Base-by-base conservation (phyloP, 2,329 filamentous ascomycete genomes). In the Aureobasidium melanogenum region DNA sequence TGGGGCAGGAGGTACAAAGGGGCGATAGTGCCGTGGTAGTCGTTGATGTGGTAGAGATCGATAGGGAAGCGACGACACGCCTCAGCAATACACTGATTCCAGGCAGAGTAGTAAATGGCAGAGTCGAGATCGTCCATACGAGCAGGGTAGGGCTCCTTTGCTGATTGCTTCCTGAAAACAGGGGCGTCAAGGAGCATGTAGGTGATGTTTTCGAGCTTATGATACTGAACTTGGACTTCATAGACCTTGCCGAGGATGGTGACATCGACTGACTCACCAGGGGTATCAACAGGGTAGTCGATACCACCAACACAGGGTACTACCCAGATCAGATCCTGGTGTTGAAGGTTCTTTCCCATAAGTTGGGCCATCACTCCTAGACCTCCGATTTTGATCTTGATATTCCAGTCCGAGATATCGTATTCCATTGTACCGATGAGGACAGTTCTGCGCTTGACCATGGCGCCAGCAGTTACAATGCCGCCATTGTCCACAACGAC, bases 391-490 rank as follows among this genome's bases (percentile, higher is more conserved):
- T 88, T 88, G 73, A 88, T 84, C 72, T 86, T 88, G 73, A 88
- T 85, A 4, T 73, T 78, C 83, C 85, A 88, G 68, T 88, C 85
- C 60, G 85, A 83, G 63, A 88, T 87, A 64, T 88, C 84, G 71
- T 88, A 88, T 24, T 88, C 85, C 83, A 88, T 87, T 7, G 85
- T 88, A 14, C 84, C 85, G 58, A 88, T 86, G 24, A 88, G 77
- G 2, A 87, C 81, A 34, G 80, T 86, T n/a, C 82, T 75, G 28
- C 71, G 66, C 60, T 70, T 69, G 15, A 50, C n/a, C 17, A 34
- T n/a, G 2, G 62, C 55, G 14, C 43, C 56, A 41, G 52, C 44
- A 22, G 36, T 54, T 8, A 63, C 30, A 3, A 58, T 19, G 3
- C 26, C 46, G 7, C 52, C 52, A 14, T 43, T 46, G n/a, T 56